These are phyloP conservation scores for Diaporthe humulicola DNA, from an alignment of 2,329 filamentous ascomycete species.

Conservation along the genomic window DNA sequence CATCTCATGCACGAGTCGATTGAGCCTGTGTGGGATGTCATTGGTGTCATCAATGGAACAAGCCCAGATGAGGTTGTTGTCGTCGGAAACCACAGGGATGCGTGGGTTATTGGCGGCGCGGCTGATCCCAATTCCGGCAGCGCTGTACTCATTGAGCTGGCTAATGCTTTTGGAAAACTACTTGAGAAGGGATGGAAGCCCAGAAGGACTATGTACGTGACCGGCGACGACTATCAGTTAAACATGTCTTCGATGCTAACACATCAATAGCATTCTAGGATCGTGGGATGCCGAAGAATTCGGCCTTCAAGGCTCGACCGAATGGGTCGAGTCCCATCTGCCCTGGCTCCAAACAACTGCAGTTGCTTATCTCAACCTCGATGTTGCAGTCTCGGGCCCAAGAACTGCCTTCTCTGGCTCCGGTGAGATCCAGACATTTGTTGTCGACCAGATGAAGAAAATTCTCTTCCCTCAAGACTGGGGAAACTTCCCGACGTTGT, in stretches of 20 bases:
- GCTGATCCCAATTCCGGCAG: conserved; percentile 86
- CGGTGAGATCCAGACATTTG: conserved; percentile 17
- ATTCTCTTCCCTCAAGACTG: conserved; percentile 5
- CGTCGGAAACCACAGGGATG: conserved; percentile 85
- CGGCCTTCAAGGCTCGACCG: conserved; percentile 86
- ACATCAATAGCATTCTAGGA: conserved; percentile 74
- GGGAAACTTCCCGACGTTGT: not conserved
- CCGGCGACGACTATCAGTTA: not conserved
- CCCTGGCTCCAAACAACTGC: conserved; percentile 28
- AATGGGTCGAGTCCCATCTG: conserved; percentile 93
- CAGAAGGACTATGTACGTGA: conserved; percentile 73
- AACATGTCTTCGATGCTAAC: conserved; percentile 51
- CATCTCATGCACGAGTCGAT: conserved; percentile 25
- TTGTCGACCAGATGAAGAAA: conserved; percentile 26
- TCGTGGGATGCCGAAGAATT: conserved; percentile 90
- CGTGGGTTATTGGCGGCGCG: conserved; percentile 80
- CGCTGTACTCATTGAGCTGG: conserved; percentile 82
- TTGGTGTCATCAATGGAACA: conserved; percentile 91
- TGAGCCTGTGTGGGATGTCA: conserved; percentile 90
- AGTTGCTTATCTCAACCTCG: conserved; percentile 19
- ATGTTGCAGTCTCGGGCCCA: conserved; percentile 13
- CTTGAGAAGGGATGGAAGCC: conserved; percentile 83
- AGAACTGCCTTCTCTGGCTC: conserved; percentile 14
- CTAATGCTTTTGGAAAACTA: conserved; percentile 79
- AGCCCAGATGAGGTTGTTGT: conserved; percentile 85